Conservation (phyloP, 352 stramenopile species). For the Phytopythium kandeliae region DNA sequence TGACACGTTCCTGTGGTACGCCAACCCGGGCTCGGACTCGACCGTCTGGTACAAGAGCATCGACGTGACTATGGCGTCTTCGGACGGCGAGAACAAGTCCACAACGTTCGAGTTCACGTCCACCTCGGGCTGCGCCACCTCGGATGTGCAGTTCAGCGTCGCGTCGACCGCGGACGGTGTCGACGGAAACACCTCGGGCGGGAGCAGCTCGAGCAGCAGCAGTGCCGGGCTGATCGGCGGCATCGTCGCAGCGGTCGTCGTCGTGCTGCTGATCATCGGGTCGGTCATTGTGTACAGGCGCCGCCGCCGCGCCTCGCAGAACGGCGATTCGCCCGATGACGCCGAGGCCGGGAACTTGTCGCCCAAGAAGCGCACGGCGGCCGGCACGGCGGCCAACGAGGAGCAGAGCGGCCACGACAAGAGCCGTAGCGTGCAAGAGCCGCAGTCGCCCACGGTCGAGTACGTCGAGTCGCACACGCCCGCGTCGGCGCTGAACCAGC, state of each 20-base stretch:
- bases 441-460: slow-evolving; percentile 41
- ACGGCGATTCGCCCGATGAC: slow-evolving; percentile 29
- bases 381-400: slow-evolving; percentile 26
- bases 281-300: slow-evolving; percentile 66
- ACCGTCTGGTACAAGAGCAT: slow-evolving; percentile 60
- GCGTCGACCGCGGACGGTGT: slow-evolving; percentile 42
- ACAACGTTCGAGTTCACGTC: slow-evolving; percentile 55
- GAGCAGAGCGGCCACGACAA: slow-evolving; percentile 13
- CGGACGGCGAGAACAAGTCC: slow-evolving; percentile 44
- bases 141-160: slow-evolving; percentile 60
- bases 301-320: slow-evolving; percentile 31
- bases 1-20: slow-evolving; percentile 56
- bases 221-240: slow-evolving; percentile 32
- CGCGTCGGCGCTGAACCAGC: slow-evolving; percentile 16
- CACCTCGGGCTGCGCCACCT: slow-evolving; percentile 49
- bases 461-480: slow-evolving; percentile 48
- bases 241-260: slow-evolving; percentile 29
- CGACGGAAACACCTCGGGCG: slow-evolving; percentile 15
- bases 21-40: slow-evolving; percentile 37
- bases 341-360: slow-evolving; percentile 58
- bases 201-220: slow-evolving; percentile 6
- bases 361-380: slow-evolving; percentile 33
- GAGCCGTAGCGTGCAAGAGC: slow-evolving; percentile 10
- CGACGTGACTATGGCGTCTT: slow-evolving; percentile 48
- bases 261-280: slow-evolving; percentile 56